phyloP scores from a whole-genome alignment of 257 asterid genomes.

The Euphrasia confusa region DNA sequence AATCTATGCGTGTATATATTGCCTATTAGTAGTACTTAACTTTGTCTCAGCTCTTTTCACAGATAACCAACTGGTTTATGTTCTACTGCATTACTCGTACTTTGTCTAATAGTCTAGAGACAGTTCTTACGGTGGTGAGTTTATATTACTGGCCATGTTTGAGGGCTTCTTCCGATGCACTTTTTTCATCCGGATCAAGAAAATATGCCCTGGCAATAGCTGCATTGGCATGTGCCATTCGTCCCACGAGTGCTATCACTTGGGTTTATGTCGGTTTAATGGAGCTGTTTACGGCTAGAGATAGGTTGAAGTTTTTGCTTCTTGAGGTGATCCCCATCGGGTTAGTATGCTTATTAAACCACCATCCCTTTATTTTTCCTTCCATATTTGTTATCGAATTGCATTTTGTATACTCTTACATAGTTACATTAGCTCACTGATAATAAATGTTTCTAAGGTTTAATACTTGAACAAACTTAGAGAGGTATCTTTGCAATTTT shows the following conservation, averaged over 20 bases:
- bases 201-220: constrained; percentile 66
- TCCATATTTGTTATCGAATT: neutral
- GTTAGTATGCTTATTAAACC: constrained; percentile 37
- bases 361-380: neutral
- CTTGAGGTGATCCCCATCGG: constrained; percentile 77
- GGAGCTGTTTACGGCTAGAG: constrained; percentile 48
- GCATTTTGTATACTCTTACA: neutral
- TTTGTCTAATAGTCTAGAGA: constrained; percentile 80
- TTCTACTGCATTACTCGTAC: constrained; percentile 91
- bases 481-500: too few relatives aligned
- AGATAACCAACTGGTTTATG: constrained; percentile 90
- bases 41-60: constrained; percentile 64
- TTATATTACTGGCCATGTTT: constrained; percentile 93
- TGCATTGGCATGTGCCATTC: constrained; percentile 81
- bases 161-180: constrained; percentile 38
- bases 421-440: neutral
- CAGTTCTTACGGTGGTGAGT: constrained; percentile 79
- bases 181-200: constrained; percentile 46
- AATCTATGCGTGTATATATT: neutral
- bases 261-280: constrained; percentile 80
- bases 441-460: neutral
- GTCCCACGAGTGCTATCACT: constrained; percentile 92
- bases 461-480: too few relatives aligned
- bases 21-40: constrained; percentile 46
- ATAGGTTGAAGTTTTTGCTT: constrained; percentile 54